phyloP scores from a whole-genome alignment of 2,329 filamentous ascomycete species.

The Macrophomina phaseolina region DNA sequence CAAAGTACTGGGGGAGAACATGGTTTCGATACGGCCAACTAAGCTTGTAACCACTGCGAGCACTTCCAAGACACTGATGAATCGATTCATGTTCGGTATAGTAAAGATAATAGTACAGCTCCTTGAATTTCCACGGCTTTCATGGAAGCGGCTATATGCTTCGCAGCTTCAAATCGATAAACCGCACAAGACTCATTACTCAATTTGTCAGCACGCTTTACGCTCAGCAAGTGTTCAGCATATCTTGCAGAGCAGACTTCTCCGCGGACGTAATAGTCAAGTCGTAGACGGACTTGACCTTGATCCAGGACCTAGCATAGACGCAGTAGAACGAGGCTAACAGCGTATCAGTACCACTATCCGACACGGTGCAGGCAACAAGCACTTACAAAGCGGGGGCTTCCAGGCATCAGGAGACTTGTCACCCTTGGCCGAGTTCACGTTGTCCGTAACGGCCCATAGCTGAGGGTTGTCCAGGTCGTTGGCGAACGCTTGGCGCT shows the following conservation, averaged over 20 bases:
- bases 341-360: slow-evolving; percentile 26
- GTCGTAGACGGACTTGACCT: slow-evolving; percentile 75
- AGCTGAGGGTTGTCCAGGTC: slow-evolving; percentile 78
- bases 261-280: slow-evolving; percentile 74
- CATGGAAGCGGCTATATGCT: too few species aligned
- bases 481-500: slow-evolving; percentile 75
- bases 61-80: too few species aligned
- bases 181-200: too few species aligned
- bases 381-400: slow-evolving; percentile 63
- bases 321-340: slow-evolving; percentile 72
- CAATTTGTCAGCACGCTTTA: neutral
- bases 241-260: slow-evolving; percentile 69
- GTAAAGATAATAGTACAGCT: too few species aligned
- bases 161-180: too few species aligned
- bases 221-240: slow-evolving; percentile 67
- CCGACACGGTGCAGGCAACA: slow-evolving; percentile 32
- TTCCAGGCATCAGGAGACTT: slow-evolving; percentile 77
- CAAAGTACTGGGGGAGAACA: too few species aligned
- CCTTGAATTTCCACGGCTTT: too few species aligned
- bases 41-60: too few species aligned
- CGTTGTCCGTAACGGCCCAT: slow-evolving; percentile 76
- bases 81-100: too few species aligned
- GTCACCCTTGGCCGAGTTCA: slow-evolving; percentile 78
- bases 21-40: too few species aligned
- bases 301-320: slow-evolving; percentile 77